Evolutionary conservation across 163 green algal species (phyloP).

Genomic region (Scenedesmus sp.): DNA sequence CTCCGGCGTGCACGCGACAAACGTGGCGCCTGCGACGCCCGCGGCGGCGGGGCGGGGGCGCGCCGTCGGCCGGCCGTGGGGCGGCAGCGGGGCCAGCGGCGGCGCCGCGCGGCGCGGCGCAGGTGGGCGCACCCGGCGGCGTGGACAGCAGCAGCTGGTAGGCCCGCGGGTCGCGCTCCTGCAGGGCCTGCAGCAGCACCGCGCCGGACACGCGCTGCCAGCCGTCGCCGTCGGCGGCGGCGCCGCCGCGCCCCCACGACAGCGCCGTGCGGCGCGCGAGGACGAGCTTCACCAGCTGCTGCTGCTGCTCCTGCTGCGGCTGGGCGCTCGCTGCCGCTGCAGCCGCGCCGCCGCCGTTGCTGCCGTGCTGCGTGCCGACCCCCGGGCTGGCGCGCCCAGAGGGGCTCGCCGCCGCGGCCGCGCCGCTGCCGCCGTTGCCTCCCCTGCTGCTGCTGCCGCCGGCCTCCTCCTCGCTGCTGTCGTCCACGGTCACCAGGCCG

Average conservation of each 20-base stretch:
- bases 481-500: too few relatives aligned
- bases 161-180: conserved; percentile 81
- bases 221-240: background rate
- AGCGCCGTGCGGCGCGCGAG: conserved; percentile 75
- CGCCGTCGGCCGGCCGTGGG: too few relatives aligned
- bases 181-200: conserved; percentile 75
- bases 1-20: conserved; percentile 94
- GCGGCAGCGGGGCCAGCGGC: too few relatives aligned
- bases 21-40: conserved; percentile 60
- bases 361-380: too few relatives aligned
- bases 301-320: conserved; percentile 16
- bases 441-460: too few relatives aligned
- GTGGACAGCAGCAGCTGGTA: conserved; percentile 87
- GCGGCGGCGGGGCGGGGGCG: background rate
- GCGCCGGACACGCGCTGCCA: conserved; percentile 47
- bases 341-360: too few relatives aligned
- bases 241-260: conserved; percentile 21
- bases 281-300: conserved; percentile 86
- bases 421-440: too few relatives aligned
- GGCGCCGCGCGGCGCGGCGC: too few relatives aligned
- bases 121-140: conserved; percentile 50
- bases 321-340: too few relatives aligned
- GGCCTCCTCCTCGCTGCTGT: too few relatives aligned
- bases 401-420: too few relatives aligned
- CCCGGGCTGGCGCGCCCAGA: too few relatives aligned